These are phyloP conservation scores for Prunus padus DNA, from an alignment of 306 rosid genomes.

Conservation along the genomic window DNA sequence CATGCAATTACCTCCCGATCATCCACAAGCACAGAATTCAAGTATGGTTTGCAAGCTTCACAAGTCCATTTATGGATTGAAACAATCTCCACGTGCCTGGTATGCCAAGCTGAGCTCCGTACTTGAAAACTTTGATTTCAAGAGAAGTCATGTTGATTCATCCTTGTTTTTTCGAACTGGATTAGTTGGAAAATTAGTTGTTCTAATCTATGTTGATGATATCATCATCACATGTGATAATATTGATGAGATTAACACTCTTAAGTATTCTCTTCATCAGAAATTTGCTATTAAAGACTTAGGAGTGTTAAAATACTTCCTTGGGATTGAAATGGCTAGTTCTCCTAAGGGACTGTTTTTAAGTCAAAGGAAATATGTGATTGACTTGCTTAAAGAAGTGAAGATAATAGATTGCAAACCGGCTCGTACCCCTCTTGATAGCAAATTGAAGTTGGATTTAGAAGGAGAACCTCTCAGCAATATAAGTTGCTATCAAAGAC, in stretches of 20 bases:
- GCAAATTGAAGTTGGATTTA: neutral
- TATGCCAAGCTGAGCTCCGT: neutral
- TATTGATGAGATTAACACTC: neutral
- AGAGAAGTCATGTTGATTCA: neutral
- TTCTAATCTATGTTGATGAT: neutral
- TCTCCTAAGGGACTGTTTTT: neutral
- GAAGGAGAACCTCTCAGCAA: neutral
- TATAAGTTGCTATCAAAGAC: neutral
- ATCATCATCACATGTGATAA: neutral
- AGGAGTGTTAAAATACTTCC: neutral
- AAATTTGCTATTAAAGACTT: neutral
- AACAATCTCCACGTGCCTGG: neutral
- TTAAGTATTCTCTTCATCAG: neutral
- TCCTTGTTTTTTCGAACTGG: neutral
- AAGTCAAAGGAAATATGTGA: neutral
- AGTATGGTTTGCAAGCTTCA: neutral
- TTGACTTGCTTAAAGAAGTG: neutral
- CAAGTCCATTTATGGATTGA: neutral
- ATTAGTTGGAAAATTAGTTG: neutral
- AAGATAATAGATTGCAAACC: neutral
- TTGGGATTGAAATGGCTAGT: neutral
- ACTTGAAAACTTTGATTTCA: neutral
- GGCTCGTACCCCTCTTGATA: neutral
- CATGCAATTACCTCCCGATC: neutral
- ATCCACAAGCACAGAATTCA: neutral